Evolutionary conservation across 23 red algal species (phyloP).

Genomic region (Gracilariopsis chorda): DNA sequence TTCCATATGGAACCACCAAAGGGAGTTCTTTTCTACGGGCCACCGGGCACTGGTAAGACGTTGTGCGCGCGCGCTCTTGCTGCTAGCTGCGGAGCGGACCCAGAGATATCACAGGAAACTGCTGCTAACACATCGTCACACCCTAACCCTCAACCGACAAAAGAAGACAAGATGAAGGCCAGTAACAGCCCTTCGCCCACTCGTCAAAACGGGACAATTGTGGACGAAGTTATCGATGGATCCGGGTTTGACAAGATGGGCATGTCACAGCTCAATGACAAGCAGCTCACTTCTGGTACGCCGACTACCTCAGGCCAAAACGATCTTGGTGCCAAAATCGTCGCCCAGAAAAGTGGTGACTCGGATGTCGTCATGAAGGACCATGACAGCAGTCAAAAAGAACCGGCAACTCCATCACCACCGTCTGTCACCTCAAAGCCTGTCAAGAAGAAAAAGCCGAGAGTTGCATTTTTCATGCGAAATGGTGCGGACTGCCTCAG

Average conservation of each 20-base stretch:
- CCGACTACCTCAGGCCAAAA: neutral
- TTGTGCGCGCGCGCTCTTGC: conserved; percentile 90
- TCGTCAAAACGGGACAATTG: neutral
- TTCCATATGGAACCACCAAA: conserved; percentile 90
- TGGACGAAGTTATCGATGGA: neutral
- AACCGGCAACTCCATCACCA: neutral
- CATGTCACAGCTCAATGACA: neutral
- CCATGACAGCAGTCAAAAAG: neutral
- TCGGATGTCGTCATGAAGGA: neutral
- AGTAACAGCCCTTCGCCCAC: neutral
- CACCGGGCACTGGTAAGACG: conserved; percentile 96
- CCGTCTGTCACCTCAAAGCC: neutral
- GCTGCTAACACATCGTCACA: neutral
- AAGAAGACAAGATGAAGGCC: neutral
- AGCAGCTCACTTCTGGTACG: neutral
- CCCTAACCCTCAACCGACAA: neutral
- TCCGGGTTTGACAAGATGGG: neutral
- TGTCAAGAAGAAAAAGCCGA: conserved; percentile 45
- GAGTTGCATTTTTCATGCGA: conserved; percentile 94
- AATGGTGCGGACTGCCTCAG: conserved; percentile 98
- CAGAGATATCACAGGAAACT: neutral
- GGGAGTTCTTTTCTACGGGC: conserved; percentile 97
- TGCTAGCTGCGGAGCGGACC: conserved; percentile 64
- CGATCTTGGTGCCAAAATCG: neutral
- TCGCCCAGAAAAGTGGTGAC: no score